A percentile compares a stretch with the other conserved stretches of the same genome.
Conservation (phyloP, 257 asterid genomes). For the Hygrophila difformis region DNA sequence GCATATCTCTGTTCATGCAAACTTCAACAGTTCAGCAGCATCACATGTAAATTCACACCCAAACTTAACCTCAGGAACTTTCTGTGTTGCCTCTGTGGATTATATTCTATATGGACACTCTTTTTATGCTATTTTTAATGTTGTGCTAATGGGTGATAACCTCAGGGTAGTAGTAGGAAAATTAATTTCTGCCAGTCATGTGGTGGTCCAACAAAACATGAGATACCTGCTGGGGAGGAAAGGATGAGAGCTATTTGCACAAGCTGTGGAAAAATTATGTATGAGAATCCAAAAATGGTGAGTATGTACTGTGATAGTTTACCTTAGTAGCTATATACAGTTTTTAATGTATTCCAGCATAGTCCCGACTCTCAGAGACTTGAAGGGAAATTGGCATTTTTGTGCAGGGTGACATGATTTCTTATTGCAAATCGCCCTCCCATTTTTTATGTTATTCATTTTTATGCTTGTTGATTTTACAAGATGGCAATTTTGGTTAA, state of each 20-base stretch:
- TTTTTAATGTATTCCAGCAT: too few relatives aligned
- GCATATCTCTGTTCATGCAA: too few relatives aligned
- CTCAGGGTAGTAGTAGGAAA: conserved; percentile 51
- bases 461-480: conserved; percentile 6
- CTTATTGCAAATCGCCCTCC: too few relatives aligned
- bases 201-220: conserved; percentile 87
- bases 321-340: too few relatives aligned
- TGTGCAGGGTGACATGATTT: too few relatives aligned
- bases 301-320: conserved; percentile 15
- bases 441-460: too few relatives aligned
- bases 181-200: conserved; percentile 85
- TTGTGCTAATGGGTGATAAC: conserved; percentile 12
- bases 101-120: neutral
- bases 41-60: too few relatives aligned
- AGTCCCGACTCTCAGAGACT: too few relatives aligned
- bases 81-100: neutral
- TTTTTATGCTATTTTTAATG: conserved; percentile 8
- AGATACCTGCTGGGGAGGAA: conserved; percentile 89
- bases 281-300: conserved; percentile 98
- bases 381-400: too few relatives aligned
- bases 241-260: conserved; percentile 82
- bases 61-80: too few relatives aligned
- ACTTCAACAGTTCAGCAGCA: too few relatives aligned
- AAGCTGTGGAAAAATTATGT: conserved; percentile 54
- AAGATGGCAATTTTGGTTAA: conserved; percentile 7